Base-by-base conservation (phyloP, 352 stramenopile species). In the Phytophthora ohioensis region DNA sequence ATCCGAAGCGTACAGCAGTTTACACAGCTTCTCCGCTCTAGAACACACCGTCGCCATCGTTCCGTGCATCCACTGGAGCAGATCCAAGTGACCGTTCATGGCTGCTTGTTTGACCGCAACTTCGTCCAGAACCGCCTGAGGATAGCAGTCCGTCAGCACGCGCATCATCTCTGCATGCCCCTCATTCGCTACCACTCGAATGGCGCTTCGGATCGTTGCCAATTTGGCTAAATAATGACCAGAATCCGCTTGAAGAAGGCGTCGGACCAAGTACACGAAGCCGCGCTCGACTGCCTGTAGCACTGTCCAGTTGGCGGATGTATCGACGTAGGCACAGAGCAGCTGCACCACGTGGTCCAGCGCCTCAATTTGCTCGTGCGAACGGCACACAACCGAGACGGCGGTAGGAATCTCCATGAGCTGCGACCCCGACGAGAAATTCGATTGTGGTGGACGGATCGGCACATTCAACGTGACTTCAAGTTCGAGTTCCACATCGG, bases 341-440 rank as follows among this genome's bases (percentile, higher is more conserved):
- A 76, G 62, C 49, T 75, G 57, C 41, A 82, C 56, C 30, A 88
- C 78, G 52, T 89, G 83, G 4, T 64, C 57, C 38, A 86, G 67
- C 39, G 77, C 67, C 21, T 57, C 77, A 10, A 80, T 57, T 2
- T 57, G 36, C 4, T 32, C 41, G 31, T 56, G 21, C 38, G 72
- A 61, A 57, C 36, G 68, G 53, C 66, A 75, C 35, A 81, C 59
- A 1, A 67, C 71, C 30, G 31, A 34, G 7, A 85, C 71, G 8
- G 41, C 21, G 3, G 43, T 52, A 17, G 71, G 71, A 39, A 59
- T 17, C 5, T 72, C 63, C 47, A 62, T 65, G 5, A 35, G 9
- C 12, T 34, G 30, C 31, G 42, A 36, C 47, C 21, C 3, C 17
- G 35, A 43, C 12, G 43, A 55, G 36, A 52, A 56, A 70, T 54